Base-by-base conservation (phyloP, 495 filamentous ascomycete species). In the Penicillium argentinense region DNA sequence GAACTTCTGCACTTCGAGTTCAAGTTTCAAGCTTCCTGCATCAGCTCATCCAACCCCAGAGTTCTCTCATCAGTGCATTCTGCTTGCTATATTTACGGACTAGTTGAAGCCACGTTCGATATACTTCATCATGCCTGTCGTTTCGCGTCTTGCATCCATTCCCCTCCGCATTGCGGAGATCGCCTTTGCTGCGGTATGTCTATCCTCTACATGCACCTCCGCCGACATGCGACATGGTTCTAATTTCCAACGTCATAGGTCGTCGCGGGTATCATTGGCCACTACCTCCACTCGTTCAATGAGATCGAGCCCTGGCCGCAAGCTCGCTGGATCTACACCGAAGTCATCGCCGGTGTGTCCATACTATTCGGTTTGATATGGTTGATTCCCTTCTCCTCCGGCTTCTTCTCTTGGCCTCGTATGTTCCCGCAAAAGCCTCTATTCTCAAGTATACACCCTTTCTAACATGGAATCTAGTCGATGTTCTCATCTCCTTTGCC, bases 241-340 rank as follows among this genome's bases (percentile, higher is more conserved):
- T 6, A n/a, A 19, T 9, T 40, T 25, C 23, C 26, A 33, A 33
- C 26, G 2, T 13, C 23, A 21, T 38, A 75, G 72, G 66, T 81
- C 13, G 79, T 84, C 19, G 78, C 79, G 19, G 81, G 81, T 44
- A 64, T 83, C 24, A 69, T 80, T 42, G 79, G 79, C 4, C 53
- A 74, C 47, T 81, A 79, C 53, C 74, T 84, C 33, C 56, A 68
- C 37, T 23, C 65, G 3, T 58, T 60, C 36, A 21, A 62, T 40
- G 25, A 63, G 5, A 54, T 59, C 13, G 53, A 68, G 37, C 47
- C 62, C 37, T 75, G 73, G 64, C 62, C 68, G 0, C 39, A 76
- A 23, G 68, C 66, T 9, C 71, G 79, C 33, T 79, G 76, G 70
- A 81, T 83, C 61, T 85, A 83, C 59, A 76, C 78, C 32, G 74